phyloP scores from a whole-genome alignment of 2,329 filamentous ascomycete genomes.

The Stemphylium beticola region DNA sequence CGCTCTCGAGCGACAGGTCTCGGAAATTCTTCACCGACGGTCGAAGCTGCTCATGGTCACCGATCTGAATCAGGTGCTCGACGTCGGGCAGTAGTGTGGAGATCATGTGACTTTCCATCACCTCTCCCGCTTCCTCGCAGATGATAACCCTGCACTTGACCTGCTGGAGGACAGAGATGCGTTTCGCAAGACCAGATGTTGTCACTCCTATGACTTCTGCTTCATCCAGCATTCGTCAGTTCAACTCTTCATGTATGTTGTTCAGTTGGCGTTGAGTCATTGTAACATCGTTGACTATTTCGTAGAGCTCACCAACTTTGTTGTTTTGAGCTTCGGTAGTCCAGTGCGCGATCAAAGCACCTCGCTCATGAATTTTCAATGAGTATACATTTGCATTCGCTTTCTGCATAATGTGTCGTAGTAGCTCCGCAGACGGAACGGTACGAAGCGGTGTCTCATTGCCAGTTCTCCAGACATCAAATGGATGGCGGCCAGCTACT shows the following conservation, averaged over 20 bases:
- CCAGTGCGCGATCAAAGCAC: constrained; percentile 22
- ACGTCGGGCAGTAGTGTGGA: constrained; percentile 65
- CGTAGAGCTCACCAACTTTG: constrained; percentile 21
- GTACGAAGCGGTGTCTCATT: not conserved
- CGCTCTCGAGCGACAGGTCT: constrained; percentile 59
- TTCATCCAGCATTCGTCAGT: constrained; percentile 47
- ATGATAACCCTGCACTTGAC: constrained; percentile 64
- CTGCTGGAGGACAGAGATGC: constrained; percentile 57
- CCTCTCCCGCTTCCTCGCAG: constrained; percentile 73
- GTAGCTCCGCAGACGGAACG: not conserved
- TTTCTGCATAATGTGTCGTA: constrained; percentile 11
- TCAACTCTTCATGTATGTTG: constrained; percentile 46
- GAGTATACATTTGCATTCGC: constrained; percentile 17
- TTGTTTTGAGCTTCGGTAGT: constrained; percentile 15
- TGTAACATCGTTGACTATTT: constrained; percentile 13
- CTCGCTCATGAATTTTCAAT: constrained; percentile 19
- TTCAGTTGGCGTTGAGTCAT: constrained; percentile 13
- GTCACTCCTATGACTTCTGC: constrained; percentile 65
- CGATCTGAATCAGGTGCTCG: constrained; percentile 68
- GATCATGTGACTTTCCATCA: constrained; percentile 68
- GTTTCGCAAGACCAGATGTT: constrained; percentile 65
- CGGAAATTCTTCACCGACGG: constrained; percentile 63
- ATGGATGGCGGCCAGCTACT: constrained; percentile 30
- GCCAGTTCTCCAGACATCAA: constrained; percentile 26
- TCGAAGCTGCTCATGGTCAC: constrained; percentile 68